Base-by-base conservation (phyloP, 345 rosid genomes). In the Aurinia saxatilis region DNA sequence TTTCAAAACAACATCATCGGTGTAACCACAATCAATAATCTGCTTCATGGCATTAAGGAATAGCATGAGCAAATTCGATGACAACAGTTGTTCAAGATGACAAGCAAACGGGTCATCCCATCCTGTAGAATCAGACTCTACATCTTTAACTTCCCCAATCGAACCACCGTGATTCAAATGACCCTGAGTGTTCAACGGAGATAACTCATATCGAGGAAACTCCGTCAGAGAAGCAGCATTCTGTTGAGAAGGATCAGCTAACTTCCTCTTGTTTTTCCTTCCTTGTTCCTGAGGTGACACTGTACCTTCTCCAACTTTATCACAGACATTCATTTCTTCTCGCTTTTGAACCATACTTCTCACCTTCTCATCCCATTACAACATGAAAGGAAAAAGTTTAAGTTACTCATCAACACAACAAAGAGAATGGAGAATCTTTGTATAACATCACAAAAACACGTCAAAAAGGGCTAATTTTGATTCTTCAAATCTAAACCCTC, bases 211-310 rank as follows among this genome's bases (percentile, higher is more conserved):
- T 1, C 21, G 62, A 70, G 79, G 80, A 47, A 72, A 76, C 48
- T 81, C 78, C 9, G 65, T 58, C 35, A 68, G 50, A 11, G 76
- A 68, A 49, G 54, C 29, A 35, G 40, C 12, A 44, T 9, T 50
- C 0, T 2, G 42, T 41, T 41, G 75, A 13, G 91, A 91, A 2
- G 86, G 80, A 78, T 92, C 98, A 48, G 91, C 85, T 63, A 86
- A 81, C 68, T 92, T 89, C 37, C 98, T 82, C 83, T 92, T 92
- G 70, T 92, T 92, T 67, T 91, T 72, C 49, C 91, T 89, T 42
- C 85, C 93, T 50, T 85, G 86, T 29, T 80, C 96, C 75, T 86
- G 95, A 10, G 80, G 76, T 6, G 83, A 67, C 19, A 72, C 65
- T 60, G 83, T 62, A n/a, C 80, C 68, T 1, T 10, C 58, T 63